Base-by-base conservation (phyloP, 306 rosid species). In the Quercus suber region DNA sequence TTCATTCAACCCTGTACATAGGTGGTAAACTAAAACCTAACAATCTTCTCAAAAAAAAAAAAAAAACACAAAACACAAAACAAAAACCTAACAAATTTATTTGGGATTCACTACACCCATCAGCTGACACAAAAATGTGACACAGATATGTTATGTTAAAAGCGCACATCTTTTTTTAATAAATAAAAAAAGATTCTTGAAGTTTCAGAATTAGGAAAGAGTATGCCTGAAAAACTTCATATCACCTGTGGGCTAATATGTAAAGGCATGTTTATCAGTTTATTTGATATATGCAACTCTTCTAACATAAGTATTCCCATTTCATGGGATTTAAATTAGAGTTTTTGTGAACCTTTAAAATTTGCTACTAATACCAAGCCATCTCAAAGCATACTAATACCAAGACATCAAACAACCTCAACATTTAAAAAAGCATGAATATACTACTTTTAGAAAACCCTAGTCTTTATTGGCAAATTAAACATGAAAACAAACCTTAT, bases 401-500 rank as follows among this genome's bases (percentile, higher is more conserved):
- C 23, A 31, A 65, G 71, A 31, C 71, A 20, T 65, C 0, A 2
- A 3, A 30, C 15, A 73, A 41, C 37, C 73, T 60, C 69, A 73
- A 71, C 19, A 56, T 71, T 65, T 28, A 23, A 41, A 73, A 5
- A 43, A 4, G 2, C 12, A 72, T 23, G 23, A 37, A 25, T 21
- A 69, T 33, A 63, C 53, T 33, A 73, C 25, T 35, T 33, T 14
- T 23, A 25, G 60, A 73, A 19, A 56, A 27, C 15, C 27, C n/a
- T 52, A 21, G 28, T 73, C 71, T 51, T 33, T 28, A 30, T 49
- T 51, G 41, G 77, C n/a, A 28, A 45, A 57, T 55, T 75, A 82
- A 82, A 81, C 77, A 75, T 79, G 80, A 89, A 85, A 88, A 92
- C 97, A 87, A 91, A 94, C 97, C 97, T 94, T 91, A 83, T 94